Base-by-base conservation (phyloP, 345 rosid species). In the Erysimum cheiranthoides region DNA sequence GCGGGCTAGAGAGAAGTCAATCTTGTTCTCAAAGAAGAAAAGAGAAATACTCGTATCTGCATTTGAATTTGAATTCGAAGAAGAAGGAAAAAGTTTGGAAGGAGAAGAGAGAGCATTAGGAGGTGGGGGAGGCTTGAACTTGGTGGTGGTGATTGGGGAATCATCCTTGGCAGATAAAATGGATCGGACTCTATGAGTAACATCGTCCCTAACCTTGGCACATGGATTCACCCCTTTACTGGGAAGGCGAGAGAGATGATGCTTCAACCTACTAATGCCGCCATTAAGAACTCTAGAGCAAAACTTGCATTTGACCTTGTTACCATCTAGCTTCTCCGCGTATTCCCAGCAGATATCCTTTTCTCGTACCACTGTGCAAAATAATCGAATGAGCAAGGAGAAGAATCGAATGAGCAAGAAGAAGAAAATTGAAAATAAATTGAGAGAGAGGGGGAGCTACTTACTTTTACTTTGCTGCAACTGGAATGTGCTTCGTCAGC, bases 171-270 rank as follows among this genome's bases (percentile, higher is more conserved):
- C 74, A 10, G 89, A 78, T 61, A 92, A 80, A 16, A 92, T 77
- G 34, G 88, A 81, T 35, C 94, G 81, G 40, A 92, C 97, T 78
- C 89, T 79, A 57, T 88, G 91, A 12, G 88, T 82, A 25, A 92
- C 94, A 82, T 90, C 93, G 76, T 92, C 96, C 76, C 88, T 75
- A 13, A 90, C 97, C 83, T 90, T 88, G 83, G 84, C 83, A 70
- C 97, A 92, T 0, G 97, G 97, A 73, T 92, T 92, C 16, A 92
- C 97, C 6, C 97, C 97, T 85, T 90, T 90, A 77, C 97, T 92
- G 0, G 96, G 93, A 46, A 92, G 82, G 11, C 97, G 86, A 51
- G 97, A 92, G 10, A 92, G 79, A 78, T 90, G 97, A 81, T 92
- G 97, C 87, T 92, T 92, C 73, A 90, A 79, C 66, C 97, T 84